phyloP scores from a whole-genome alignment of 2,329 filamentous ascomycete species.

The Xylaria sp. region DNA sequence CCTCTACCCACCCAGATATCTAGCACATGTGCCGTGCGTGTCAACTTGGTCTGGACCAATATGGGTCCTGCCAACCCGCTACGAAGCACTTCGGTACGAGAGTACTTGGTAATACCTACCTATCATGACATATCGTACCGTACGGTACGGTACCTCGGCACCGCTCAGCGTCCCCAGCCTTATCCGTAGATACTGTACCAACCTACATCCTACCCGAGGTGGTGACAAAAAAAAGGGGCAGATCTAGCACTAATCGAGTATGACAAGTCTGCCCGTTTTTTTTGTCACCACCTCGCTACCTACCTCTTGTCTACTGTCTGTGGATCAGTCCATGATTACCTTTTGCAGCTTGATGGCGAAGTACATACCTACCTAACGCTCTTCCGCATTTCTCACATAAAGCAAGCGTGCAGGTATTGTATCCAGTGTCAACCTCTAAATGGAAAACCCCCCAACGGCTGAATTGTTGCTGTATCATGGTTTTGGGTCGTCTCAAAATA shows the following conservation, averaged over 20 bases:
- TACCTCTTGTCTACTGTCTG: neutral
- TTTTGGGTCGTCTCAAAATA: neutral
- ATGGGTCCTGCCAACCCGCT: slow-evolving; percentile 24
- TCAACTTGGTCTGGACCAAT: slow-evolving; percentile 31
- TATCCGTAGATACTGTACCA: neutral
- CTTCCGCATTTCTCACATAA: neutral
- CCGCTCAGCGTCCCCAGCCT: neutral
- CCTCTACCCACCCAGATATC: neutral
- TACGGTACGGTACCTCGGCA: neutral
- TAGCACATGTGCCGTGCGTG: slow-evolving; percentile 29
- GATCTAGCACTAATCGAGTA: too few species aligned
- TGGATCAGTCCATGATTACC: neutral
- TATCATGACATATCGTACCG: too few species aligned
- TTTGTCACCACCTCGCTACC: neutral
- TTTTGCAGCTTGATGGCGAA: neutral
- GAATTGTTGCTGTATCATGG: neutral
- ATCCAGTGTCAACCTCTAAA: neutral
- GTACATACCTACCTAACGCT: neutral
- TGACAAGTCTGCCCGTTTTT: too few species aligned
- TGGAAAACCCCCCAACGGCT: neutral
- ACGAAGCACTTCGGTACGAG: neutral
- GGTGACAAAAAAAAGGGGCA: too few species aligned
- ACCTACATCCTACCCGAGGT: too few species aligned
- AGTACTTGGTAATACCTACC: too few species aligned
- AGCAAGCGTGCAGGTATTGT: neutral